Evolutionary conservation across 139 green algal species (phyloP).

Genomic region (Chlorella sp.): DNA sequence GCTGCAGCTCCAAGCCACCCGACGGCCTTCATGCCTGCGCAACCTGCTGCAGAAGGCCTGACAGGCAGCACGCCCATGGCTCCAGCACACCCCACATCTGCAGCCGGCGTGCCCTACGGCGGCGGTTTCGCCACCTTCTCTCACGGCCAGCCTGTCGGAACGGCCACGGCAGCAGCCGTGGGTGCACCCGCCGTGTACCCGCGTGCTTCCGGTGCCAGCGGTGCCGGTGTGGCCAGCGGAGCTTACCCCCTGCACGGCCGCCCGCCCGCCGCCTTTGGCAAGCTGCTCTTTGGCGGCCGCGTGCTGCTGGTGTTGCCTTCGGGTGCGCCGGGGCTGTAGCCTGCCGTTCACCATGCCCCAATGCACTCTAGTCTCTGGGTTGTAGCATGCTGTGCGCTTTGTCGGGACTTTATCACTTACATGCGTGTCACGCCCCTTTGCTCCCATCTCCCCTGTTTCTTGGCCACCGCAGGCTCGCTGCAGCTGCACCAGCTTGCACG

Average conservation of each 20-base stretch:
- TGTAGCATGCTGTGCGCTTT: neutral
- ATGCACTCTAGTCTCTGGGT: too few species aligned
- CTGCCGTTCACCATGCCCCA: neutral
- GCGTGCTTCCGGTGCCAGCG: neutral
- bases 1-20: neutral
- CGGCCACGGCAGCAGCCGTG: neutral
- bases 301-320: conserved; percentile 14
- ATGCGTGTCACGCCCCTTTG: neutral
- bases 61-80: too few species aligned
- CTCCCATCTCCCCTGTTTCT: neutral
- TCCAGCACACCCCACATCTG: too few species aligned
- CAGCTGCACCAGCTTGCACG: neutral
- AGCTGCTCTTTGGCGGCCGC: conserved; percentile 39
- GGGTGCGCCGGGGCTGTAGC: neutral
- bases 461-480: conserved; percentile 5
- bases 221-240: neutral
- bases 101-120: neutral
- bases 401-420: neutral
- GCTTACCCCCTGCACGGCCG: conserved; percentile 12
- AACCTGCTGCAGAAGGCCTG: neutral
- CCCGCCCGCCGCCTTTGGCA: conserved; percentile 11
- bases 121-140: neutral
- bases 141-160: neutral
- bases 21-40: neutral
- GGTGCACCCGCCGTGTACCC: neutral